These are phyloP conservation scores for Hymenoscyphus salicellus DNA, from an alignment of 2,329 filamentous ascomycete species.

Conservation along the genomic window DNA sequence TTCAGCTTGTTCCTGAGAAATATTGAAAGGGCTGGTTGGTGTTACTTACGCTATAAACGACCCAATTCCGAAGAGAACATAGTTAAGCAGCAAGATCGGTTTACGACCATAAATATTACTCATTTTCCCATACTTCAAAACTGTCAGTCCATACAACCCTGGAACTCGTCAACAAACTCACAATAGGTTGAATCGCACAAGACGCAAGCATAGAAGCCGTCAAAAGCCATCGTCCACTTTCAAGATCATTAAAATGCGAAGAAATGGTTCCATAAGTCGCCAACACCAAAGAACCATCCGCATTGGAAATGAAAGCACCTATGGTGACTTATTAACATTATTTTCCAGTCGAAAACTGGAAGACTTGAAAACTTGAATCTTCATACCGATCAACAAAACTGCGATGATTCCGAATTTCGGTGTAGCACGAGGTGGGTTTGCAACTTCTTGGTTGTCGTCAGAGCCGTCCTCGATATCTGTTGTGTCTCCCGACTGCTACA, in stretches of 20 bases:
- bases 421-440: not conserved
- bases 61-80: constrained; percentile 49
- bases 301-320: constrained; percentile 64
- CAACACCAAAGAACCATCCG: constrained; percentile 62
- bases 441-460: not conserved
- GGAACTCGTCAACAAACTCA: not conserved
- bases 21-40: not conserved
- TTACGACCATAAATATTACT: constrained; percentile 59
- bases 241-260: constrained; percentile 57
- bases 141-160: constrained; percentile 38
- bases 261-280: constrained; percentile 63
- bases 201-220: constrained; percentile 51
- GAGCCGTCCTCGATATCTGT: constrained; percentile 8
- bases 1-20: constrained; percentile 11
- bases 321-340: not conserved
- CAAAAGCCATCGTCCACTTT: constrained; percentile 57
- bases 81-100: constrained; percentile 47
- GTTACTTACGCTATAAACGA: constrained; percentile 41
- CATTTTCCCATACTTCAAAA: constrained; percentile 44
- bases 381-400: constrained; percentile 26
- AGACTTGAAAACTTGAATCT: not conserved
- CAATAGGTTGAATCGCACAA: constrained; percentile 52
- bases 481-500: constrained; percentile 46
- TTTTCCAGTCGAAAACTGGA: too few relatives aligned
- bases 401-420: constrained; percentile 22